Evolutionary conservation across 495 filamentous ascomycete species (phyloP).

Genomic region (Aspergillus asperescens): DNA sequence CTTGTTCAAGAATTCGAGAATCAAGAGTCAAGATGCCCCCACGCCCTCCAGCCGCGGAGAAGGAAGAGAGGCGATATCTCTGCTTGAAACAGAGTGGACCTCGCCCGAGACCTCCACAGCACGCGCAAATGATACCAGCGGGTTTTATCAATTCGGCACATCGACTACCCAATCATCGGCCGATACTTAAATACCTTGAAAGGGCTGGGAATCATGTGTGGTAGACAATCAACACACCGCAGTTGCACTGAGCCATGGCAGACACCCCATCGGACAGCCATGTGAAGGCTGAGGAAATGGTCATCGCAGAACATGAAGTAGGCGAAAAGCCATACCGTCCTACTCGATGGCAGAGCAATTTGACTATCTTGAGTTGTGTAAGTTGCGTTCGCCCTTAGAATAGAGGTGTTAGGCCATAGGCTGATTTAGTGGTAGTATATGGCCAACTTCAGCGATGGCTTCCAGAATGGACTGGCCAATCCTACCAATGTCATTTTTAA

Average conservation of each 20-base stretch:
- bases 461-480: conserved; percentile 31
- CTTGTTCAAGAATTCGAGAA: neutral
- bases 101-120: neutral
- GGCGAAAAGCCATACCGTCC: conserved; percentile 9
- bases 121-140: neutral
- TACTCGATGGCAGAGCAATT: conserved; percentile 13
- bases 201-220: neutral
- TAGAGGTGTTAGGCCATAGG: no score
- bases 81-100: neutral
- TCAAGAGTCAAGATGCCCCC: neutral
- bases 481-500: conserved; percentile 38
- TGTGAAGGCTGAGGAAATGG: conserved; percentile 22
- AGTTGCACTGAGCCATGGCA: neutral
- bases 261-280: neutral
- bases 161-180: neutral
- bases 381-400: no score
- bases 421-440: no score
- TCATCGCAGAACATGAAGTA: conserved; percentile 14
- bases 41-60: neutral
- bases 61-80: neutral
- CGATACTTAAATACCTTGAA: neutral
- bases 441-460: conserved; percentile 37
- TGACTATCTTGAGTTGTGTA: conserved; percentile 14
- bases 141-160: neutral
- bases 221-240: neutral